phyloP scores from a whole-genome alignment of 192 early-diverging fungal genomes.

The Mortierella antarctica region DNA sequence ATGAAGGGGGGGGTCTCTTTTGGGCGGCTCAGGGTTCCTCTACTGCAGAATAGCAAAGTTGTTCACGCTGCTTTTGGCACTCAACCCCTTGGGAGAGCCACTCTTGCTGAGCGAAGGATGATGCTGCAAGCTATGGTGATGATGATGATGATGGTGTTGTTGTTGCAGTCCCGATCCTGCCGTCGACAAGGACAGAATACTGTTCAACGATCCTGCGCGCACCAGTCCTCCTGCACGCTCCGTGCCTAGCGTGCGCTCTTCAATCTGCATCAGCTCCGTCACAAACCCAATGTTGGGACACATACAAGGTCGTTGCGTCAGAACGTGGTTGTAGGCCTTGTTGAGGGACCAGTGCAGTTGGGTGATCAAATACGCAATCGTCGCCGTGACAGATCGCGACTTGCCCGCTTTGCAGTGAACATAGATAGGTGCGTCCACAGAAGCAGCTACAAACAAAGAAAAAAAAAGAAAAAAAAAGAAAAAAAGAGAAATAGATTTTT shows the following conservation, averaged over 20 bases:
- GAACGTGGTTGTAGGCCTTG: conserved; percentile 74
- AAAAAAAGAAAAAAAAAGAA: neutral
- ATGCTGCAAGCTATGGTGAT: conserved; percentile 30
- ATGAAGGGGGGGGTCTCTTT: no score
- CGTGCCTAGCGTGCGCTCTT: conserved; percentile 66
- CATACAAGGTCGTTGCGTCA: conserved; percentile 67
- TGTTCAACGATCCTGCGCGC: conserved; percentile 38
- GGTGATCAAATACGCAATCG: conserved; percentile 75
- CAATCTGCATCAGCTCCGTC: conserved; percentile 73
- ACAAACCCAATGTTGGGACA: conserved; percentile 86
- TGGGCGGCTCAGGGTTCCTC: no score
- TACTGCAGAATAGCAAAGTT: conserved; percentile 11
- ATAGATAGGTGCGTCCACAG: conserved; percentile 63
- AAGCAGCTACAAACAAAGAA: conserved; percentile 18
- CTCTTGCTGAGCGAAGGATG: conserved; percentile 15
- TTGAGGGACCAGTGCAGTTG: conserved; percentile 69
- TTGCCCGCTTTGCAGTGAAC: conserved; percentile 85
- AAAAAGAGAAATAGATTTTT: neutral
- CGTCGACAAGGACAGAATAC: conserved; percentile 38
- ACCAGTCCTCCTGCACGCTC: conserved; percentile 22
- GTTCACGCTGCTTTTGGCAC: conserved; percentile 34
- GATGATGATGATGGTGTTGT: conserved; percentile 22
- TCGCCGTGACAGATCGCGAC: conserved; percentile 76
- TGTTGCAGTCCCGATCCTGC: conserved; percentile 8
- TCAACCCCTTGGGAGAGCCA: conserved; percentile 23